Base-by-base conservation (phyloP, 2,329 filamentous ascomycete genomes). In the Microascus cirrosus region DNA sequence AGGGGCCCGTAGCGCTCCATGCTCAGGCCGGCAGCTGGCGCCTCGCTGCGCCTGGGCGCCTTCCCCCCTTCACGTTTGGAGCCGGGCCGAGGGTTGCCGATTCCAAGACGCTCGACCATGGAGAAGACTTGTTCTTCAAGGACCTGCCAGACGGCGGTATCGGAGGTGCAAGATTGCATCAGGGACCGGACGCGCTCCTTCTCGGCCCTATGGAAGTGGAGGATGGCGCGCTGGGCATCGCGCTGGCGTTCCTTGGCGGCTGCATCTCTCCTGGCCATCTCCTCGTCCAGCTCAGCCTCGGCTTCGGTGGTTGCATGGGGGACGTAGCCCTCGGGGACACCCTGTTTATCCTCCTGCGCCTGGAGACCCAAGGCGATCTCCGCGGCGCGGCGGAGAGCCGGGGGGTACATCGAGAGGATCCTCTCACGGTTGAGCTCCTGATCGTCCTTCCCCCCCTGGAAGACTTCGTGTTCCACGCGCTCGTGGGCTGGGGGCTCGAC, bases 91-190 rank as follows among this genome's bases (percentile, higher is more conserved):
- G 35, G 36, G 11, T 24, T 28, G 18, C 25, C 53, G 13, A 88
- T 73, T 12, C 83, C 79, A 22, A 90, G 70, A 59, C 73, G 77
- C 3, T 70, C 66, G 0, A 86, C 78, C 61, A 85, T 70, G 1
- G 77, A 74, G 63, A 91, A 88, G 13, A 91, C 83, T 55, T 90
- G 80, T 4, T 73, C 67, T 60, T 89, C 82, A 66, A 92, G 74
- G 2, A 86, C 69, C 7, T 81, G 68, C 86, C 87, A 91, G 11
- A 90, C 73, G 55, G 82, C 80, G 22, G 77, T 70, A 63, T 92
- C 88, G 0, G 81, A 81, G 59, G 72, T 63, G 20, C 84, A 84
- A 1, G 64, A 67, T 12, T 73, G 69, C 72, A 92, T 79, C 45
- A 81, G 64, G 6, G 63, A 61, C 61, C 81, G 77, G 10, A 90